Base-by-base conservation (phyloP, 371 early-diverging fungal species). In the Mortierella sp. region DNA sequence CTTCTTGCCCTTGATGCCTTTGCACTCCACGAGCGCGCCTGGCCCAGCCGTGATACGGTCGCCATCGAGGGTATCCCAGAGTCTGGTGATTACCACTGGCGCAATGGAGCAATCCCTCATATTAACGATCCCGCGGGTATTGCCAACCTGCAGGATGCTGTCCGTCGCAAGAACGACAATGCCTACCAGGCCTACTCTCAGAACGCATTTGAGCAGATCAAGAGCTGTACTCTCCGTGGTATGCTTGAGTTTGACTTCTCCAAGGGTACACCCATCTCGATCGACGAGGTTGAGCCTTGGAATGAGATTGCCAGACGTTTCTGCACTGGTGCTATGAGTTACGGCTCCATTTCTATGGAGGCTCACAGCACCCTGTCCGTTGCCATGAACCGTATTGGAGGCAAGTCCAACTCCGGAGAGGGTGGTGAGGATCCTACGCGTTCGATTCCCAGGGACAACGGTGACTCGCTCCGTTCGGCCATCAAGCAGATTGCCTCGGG, bases 261-360 rank as follows among this genome's bases (percentile, higher is more conserved):
- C 19, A 89, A 89, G 58, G 82, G 85, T 60, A 88, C 82, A 60
- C 83, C 95, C 4, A 89, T 98, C 60, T 93, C 97, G 11, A 65
- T 98, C 19, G 97, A 97, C 16, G 91, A 96, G 74, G 99, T 98
- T 45, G 99, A 98, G 86, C 93, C 97, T 55, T 98, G 99, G 99
- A 93, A 94, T 18, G 84, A 85, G 53, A 97, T 98, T 81, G 97
- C 96, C 60, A 94, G 93, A 88, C 92, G 98, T 30, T 98, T 97
- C 85, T 94, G 94, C 73, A 98, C 99, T 21, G 99, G 99, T 64
- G 99, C 99, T 70, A 98, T 98, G 99, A 95, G 95, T n/a, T 98
- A 97, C 74, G 99, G 99, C 43, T 96, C 96, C 19, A 98, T 98
- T 69, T 97, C 97, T 1, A 86, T 87, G 82, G 99, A 98, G 81